Evolutionary conservation across 2,329 filamentous ascomycete genomes (phyloP).

Genomic region (Colletotrichum graminicola): DNA sequence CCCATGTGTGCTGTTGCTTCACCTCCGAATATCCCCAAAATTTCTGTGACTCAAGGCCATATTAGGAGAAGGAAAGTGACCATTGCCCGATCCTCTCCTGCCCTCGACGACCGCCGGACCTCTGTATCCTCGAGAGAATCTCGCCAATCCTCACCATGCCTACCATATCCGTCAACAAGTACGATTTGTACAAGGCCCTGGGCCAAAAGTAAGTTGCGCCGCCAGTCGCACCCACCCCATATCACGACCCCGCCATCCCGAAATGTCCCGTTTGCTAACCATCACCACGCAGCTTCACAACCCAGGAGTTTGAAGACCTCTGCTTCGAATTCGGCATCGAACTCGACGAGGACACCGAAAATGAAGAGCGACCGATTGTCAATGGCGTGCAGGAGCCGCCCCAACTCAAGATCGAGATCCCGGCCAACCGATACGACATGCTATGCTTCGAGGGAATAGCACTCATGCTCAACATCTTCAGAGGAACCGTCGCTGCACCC

Average conservation of each 20-base stretch:
- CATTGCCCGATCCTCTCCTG: constrained; percentile 31
- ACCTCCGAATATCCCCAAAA: constrained; percentile 47
- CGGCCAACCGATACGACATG: constrained; percentile 94
- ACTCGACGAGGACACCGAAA: constrained; percentile 93
- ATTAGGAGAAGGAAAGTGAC: constrained; percentile 37
- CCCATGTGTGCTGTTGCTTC: constrained; percentile 31
- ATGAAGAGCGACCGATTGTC: constrained; percentile 78
- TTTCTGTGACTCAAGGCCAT: constrained; percentile 56
- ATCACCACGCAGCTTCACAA: constrained; percentile 77
- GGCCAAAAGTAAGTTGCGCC: constrained; percentile 79
- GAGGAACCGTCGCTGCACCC: constrained; percentile 79
- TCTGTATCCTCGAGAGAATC: constrained; percentile 25
- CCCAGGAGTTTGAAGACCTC: constrained; percentile 94
- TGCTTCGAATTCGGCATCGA: constrained; percentile 99
- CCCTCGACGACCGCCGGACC: constrained; percentile 31
- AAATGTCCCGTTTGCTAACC: constrained; percentile 38
- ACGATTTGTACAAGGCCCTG: constrained; percentile 91
- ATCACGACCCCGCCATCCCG: constrained; percentile 36
- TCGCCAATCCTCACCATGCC: constrained; percentile 73
- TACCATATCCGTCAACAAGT: constrained; percentile 97
- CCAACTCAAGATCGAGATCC: constrained; percentile 97
- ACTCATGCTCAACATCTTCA: constrained; percentile 95
- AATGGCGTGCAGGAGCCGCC: constrained; percentile 87
- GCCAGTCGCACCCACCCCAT: constrained; percentile 24
- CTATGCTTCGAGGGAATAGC: constrained; percentile 97